Base-by-base conservation (phyloP, 2,329 filamentous ascomycete genomes). In the Neofusicoccum kwambonambiense region DNA sequence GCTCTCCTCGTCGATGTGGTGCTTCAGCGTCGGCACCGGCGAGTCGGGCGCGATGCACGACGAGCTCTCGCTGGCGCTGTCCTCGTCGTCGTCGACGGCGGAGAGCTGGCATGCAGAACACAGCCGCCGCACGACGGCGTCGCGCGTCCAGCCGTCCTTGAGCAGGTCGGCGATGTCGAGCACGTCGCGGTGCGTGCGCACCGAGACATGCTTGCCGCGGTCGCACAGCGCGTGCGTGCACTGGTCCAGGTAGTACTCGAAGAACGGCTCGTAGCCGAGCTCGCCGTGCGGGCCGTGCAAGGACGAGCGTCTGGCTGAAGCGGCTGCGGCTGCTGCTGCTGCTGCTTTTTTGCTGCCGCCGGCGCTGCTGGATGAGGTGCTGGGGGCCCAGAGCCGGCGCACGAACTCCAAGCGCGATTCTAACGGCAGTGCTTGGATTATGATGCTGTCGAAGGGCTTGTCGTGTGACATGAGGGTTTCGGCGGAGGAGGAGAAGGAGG, bases 401-500 rank as follows among this genome's bases (percentile, higher is more conserved):
- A 58, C 39, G 9, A 58, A 58, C 27, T 44, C 22, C 22, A 45
- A 34, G 22, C 41, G 15, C 41, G n/a, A 34, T 3, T 17, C 41
- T 17, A 13, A 22, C 22, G 54, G 54, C 22, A 58, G 41, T 34
- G 54, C 41, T 58, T 58, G 22, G 41, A 19, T 58, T 22, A 58
- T 58, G 27, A 58, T n/a, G 22, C 27, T 44, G 41, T 58, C 54
- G 41, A 58, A 58, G 56, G 41, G 22, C 7, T 15, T 19, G 42
- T 60, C 22, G 56, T 60, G 41, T 47, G 56, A 47, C 56, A 60
- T 60, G n/a, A 47, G 56, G 41, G 56, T 60, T 35, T 58, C 52
- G 39, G 52, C 41, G 22, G 19, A 22, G 7, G 54, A 58, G 39
- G 22, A 34, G n/a, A 19, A 35, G 22, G 22, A 34, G n/a, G 17